A percentile compares a stretch with the other conserved stretches of the same genome.
These are phyloP conservation scores for Neopestalotiopsis sp. DNA, from an alignment of 2,329 filamentous ascomycete genomes.

Conservation along the genomic window DNA sequence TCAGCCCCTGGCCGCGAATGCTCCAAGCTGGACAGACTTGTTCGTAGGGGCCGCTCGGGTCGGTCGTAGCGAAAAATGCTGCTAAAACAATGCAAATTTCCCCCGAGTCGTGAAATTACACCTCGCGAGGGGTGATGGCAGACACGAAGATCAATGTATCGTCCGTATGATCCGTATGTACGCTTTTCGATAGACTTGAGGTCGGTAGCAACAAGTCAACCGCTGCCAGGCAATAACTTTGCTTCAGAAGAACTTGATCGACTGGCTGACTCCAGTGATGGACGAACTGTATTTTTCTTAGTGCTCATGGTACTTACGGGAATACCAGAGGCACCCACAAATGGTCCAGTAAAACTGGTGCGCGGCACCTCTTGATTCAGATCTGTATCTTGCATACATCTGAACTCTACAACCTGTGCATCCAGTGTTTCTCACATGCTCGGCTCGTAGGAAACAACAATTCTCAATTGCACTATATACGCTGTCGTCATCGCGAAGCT, in stretches of 20 bases:
- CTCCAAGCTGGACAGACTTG: not conserved
- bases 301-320: not conserved
- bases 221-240: no score
- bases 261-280: no score
- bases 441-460: not conserved
- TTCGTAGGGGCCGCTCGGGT: not conserved
- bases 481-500: constrained; percentile 9
- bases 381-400: constrained; percentile 5
- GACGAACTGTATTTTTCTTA: no score
- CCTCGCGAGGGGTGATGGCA: not conserved
- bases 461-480: not conserved
- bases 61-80: no score
- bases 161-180: not conserved
- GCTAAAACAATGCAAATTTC: no score
- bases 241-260: no score
- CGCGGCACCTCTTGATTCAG: not conserved
- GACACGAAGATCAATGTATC: not conserved
- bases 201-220: no score
- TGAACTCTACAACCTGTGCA: not conserved
- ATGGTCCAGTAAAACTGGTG: not conserved
- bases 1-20: constrained; percentile 6
- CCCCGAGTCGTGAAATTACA: not conserved
- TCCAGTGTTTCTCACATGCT: not conserved
- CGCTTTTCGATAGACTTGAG: no score
- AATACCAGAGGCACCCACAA: not conserved